These are phyloP conservation scores for Funneliformis mosseae DNA, from an alignment of 192 early-diverging fungal species.

Conservation along the genomic window DNA sequence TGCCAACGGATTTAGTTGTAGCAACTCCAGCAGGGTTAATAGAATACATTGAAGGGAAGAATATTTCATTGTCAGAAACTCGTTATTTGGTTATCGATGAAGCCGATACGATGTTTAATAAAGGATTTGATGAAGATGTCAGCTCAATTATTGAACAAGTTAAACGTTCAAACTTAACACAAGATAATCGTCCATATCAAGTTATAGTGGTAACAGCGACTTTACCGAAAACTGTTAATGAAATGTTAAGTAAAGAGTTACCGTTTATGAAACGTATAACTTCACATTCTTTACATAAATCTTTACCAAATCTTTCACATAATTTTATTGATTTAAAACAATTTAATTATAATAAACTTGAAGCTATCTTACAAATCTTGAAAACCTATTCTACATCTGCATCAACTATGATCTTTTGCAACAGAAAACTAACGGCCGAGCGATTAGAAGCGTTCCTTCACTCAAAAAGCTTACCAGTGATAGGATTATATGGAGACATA, in stretches of 20 bases:
- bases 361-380: slow-evolving; percentile 72
- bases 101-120: slow-evolving; percentile 91
- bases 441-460: slow-evolving; percentile 58
- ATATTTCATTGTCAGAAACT: slow-evolving; percentile 64
- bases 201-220: slow-evolving; percentile 72
- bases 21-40: slow-evolving; percentile 78
- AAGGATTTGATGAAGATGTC: slow-evolving; percentile 73
- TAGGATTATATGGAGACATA: slow-evolving; percentile 52
- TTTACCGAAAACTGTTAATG: slow-evolving; percentile 67
- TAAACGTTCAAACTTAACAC: slow-evolving; percentile 42
- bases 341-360: slow-evolving; percentile 69
- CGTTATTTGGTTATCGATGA: slow-evolving; percentile 86
- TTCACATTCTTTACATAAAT: slow-evolving; percentile 79
- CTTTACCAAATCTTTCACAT: slow-evolving; percentile 75
- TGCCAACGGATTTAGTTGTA: slow-evolving; percentile 83
- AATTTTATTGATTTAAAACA: slow-evolving; percentile 74
- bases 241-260: slow-evolving; percentile 55
- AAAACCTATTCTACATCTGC: slow-evolving; percentile 58
- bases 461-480: slow-evolving; percentile 53
- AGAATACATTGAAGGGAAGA: slow-evolving; percentile 52
- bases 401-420: slow-evolving; percentile 89
- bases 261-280: slow-evolving; percentile 70
- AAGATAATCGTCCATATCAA: slow-evolving; percentile 48
- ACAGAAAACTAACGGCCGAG: slow-evolving; percentile 65
- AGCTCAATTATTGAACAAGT: slow-evolving; percentile 55